Evolutionary conservation across 371 early-diverging fungal species (phyloP), one percentile per base, ranked within the genome.

Genomic region (Cladochytrium tenue): DNA sequence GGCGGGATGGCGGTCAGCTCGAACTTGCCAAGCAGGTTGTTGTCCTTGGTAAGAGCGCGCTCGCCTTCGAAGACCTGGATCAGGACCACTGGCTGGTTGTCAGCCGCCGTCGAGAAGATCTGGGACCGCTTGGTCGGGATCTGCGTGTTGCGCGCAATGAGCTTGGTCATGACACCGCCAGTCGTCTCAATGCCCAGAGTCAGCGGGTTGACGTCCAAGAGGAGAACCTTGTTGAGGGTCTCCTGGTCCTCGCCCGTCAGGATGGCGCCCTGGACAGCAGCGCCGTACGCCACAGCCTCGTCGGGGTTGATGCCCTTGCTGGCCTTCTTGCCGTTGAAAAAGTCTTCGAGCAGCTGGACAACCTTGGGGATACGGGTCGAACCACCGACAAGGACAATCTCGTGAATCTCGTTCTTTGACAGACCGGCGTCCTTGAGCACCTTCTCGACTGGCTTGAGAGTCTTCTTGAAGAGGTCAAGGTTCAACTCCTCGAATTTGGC

Each of bases 341-440:
- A 86, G 64, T 88, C 87, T 62, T 82, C 79, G 31, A 99, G 76
- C 70, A 92, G 86, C 70, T 90, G 74, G 74, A 92, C 90, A 71
- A 99, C 90, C 86, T 95, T 96, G 79, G 98, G 97, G 82, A 99
- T 95, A 81, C 99, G 95, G 66, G 97, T 92, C 62, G 96, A 86
- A 43, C 99, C 99, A 77, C 99, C 99, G 62, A 95, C 96, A 62
- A 99, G 81, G 43, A 99, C 88, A 67, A 99, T 92, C 76, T 94
- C 92, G 71, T 85, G 74, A 67, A 98, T 86, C 66, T 92, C 88
- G 61, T 77, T 74, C 82, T 90, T 91, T 68, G 71, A 69, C 56
- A 83, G 68, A 61, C 80, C 82, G 69, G 88, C 84, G 73, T 89
- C 90, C 76, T 87, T 86, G 62, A 93, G 73, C 67, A 85, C 86